Evolutionary conservation across 2,329 filamentous ascomycete species (phyloP).

Genomic region (Cladosporium colombiae): DNA sequence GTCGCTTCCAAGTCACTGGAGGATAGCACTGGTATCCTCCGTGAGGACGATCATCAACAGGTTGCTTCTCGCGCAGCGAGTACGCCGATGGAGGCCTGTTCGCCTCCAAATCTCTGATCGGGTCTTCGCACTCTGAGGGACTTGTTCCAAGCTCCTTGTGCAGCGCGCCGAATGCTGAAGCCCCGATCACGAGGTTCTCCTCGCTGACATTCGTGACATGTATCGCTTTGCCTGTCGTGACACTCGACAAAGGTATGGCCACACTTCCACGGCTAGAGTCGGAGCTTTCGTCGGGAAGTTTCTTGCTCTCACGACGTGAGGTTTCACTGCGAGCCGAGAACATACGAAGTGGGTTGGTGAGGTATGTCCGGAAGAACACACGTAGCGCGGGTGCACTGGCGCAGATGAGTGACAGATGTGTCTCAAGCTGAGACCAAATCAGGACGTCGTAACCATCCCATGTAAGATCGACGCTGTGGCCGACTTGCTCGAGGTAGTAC

Average conservation of each 20-base stretch:
- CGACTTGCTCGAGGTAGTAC: conserved; percentile 32
- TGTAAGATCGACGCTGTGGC: conserved; percentile 20
- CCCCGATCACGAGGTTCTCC: not conserved
- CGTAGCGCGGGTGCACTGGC: conserved; percentile 33
- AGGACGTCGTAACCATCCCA: conserved; percentile 34
- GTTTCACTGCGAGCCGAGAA: conserved; percentile 20
- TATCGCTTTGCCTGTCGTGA: not conserved
- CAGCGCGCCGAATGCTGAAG: not conserved
- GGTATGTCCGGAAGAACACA: conserved; percentile 22
- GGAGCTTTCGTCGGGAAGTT: not conserved
- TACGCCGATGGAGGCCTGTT: not conserved
- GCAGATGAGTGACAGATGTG: conserved; percentile 32
- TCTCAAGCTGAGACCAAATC: conserved; percentile 32
- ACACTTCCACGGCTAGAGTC: not conserved
- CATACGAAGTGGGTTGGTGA: conserved; percentile 24
- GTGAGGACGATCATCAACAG: not conserved
- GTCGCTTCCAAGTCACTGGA: not conserved
- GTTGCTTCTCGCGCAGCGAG: not conserved
- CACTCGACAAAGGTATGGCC: not conserved
- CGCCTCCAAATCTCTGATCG: not conserved
- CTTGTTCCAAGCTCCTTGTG: not conserved
- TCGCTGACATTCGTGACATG: not conserved
- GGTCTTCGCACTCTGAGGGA: not conserved
- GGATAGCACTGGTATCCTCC: not conserved
- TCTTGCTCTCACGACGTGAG: not conserved